Conservation (phyloP, 1,284 basidiomycete species). For the Caloboletus inedulis region DNA sequence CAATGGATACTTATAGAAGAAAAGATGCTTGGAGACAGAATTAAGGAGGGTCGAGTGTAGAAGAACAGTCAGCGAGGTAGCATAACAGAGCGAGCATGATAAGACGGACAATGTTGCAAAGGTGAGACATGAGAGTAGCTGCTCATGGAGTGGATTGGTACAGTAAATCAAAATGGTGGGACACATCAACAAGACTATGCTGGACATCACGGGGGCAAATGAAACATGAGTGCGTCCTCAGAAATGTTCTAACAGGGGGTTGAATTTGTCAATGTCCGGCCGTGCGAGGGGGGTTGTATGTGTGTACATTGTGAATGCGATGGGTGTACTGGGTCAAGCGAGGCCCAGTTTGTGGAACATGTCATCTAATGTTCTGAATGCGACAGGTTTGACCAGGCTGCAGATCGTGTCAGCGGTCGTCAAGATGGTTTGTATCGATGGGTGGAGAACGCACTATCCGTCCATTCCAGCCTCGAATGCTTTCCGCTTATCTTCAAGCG, state of each 20-base stretch:
- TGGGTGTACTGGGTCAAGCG: constrained; percentile 35
- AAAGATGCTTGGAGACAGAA: constrained; percentile 3
- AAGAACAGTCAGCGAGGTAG: neutral
- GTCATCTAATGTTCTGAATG: constrained; percentile 82
- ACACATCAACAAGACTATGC: constrained; percentile 4
- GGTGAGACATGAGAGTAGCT: neutral
- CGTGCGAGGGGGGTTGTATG: constrained; percentile 5
- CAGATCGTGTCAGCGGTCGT: neutral
- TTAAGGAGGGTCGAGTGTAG: constrained; percentile 12
- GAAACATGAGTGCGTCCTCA: constrained; percentile 1
- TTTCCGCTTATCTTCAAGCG: constrained; percentile 85
- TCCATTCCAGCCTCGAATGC: constrained; percentile 94
- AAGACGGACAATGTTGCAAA: neutral
- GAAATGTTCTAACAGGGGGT: constrained; percentile 10
- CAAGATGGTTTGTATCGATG: neutral
- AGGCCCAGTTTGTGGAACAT: constrained; percentile 80
- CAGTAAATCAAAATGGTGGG: constrained; percentile 8
- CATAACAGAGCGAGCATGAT: constrained; percentile 10
- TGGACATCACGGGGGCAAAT: neutral
- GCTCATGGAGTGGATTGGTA: constrained; percentile 9
- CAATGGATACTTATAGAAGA: neutral
- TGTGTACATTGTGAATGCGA: constrained; percentile 16
- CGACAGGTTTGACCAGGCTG: constrained; percentile 89
- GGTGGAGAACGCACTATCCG: constrained; percentile 73
- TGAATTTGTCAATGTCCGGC: constrained; percentile 14